phyloP scores from a whole-genome alignment of 1,284 basidiomycete species.

The Lignosus rhinocerotis region DNA sequence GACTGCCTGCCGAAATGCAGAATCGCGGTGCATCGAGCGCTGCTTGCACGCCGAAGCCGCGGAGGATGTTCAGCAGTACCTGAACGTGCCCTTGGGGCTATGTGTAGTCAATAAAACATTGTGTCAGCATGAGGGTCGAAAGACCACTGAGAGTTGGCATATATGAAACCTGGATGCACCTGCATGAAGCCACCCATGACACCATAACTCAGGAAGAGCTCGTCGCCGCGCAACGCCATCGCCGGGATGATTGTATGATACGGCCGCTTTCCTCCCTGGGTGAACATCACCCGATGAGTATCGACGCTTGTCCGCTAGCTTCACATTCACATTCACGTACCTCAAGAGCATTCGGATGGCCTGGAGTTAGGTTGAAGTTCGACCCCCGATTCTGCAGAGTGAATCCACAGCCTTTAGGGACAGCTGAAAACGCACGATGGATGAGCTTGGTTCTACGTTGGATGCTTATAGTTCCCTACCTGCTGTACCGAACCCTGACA shows the following conservation, averaged over 20 bases:
- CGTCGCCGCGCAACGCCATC: constrained; percentile 79
- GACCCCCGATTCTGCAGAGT: constrained; percentile 93
- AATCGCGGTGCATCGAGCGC: constrained; percentile 94
- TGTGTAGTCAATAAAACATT: neutral
- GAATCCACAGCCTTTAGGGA: constrained; percentile 93
- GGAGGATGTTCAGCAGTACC: constrained; percentile 88
- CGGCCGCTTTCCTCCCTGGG: constrained; percentile 80
- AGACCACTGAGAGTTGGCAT: neutral
- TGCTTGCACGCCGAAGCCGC: constrained; percentile 83
- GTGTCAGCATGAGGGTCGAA: neutral
- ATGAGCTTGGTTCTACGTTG: neutral
- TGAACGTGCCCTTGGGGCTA: constrained; percentile 92
- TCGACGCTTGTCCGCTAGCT: too few species aligned
- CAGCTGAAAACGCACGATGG: constrained; percentile 44
- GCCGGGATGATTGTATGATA: constrained; percentile 97
- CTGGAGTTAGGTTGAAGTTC: constrained; percentile 78
- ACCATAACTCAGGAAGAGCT: constrained; percentile 87
- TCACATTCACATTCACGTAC: constrained; percentile 33
- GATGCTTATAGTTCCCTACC: constrained; percentile 39
- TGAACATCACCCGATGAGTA: neutral
- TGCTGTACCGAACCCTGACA: constrained; percentile 72
- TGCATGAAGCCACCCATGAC: constrained; percentile 98
- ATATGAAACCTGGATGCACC: constrained; percentile 36
- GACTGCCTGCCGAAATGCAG: constrained; percentile 86
- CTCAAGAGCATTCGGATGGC: constrained; percentile 81